Base-by-base conservation (phyloP, 225 moss, liverwort and hornwort species). In the Sphagnum tenellum region DNA sequence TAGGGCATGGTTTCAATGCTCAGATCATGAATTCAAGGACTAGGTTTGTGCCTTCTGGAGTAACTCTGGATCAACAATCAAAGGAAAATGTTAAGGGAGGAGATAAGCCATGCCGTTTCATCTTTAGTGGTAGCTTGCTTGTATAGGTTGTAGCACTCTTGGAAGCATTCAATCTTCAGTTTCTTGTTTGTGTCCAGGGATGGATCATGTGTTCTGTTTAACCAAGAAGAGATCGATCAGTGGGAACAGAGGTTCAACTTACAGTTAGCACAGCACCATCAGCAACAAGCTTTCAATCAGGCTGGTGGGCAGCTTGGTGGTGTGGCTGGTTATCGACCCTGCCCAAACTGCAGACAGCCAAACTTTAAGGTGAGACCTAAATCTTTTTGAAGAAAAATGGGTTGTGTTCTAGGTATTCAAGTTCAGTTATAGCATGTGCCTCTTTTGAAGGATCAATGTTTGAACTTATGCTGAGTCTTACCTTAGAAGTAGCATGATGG, bases 281-380 rank as follows among this genome's bases (percentile, higher is more conserved):
- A 59, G 58, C 50, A 45, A 50, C 68, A 12, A 44, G 60, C 29
- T 12, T 56, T 12, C 5, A 64, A 63, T 49, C 74, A 65, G 46
- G 57, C 3, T n/a, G 66, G n/a, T 62, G 69, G 55, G 51, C 48
- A 0, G 3, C 55, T 58, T 8, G 59, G n/a, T 44, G 45, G 46
- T 46, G 45, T 7, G 45, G 55, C 3, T 47, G 69, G 66, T 0
- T 61, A 59, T 3, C 69, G 77, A 3, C 68, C 77, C 9, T 84
- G 84, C 56, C 84, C 80, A 5, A 84, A 80, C 0, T 84, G 84
- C 61, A 74, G 77, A 65, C 84, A 84, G 71, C 68, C 75, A 57
- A 80, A 78, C 50, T 66, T 68, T 47, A 80, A 80, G 75, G 70
- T 70, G 44, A 44, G 45, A 13, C 29, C 29, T 29, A 29, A 29